Base-by-base conservation (phyloP, 2,329 filamentous ascomycete genomes). In the Alternaria ethzedia region DNA sequence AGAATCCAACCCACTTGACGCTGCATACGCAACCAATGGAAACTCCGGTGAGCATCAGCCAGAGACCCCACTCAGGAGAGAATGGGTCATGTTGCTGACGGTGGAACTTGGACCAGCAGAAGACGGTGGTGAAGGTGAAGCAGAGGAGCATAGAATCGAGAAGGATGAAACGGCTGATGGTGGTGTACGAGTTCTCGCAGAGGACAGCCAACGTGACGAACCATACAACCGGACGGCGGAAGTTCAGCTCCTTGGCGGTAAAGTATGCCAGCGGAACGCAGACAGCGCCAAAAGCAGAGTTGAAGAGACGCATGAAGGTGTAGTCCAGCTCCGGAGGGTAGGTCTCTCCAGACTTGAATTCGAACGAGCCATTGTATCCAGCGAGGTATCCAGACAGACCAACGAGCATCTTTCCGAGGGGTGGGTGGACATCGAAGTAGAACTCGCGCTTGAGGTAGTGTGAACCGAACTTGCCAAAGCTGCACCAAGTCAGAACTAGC, bases 361-460 rank as follows among this genome's bases (percentile, higher is more conserved):
- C 96, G 82, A 99, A 99, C 5, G 95, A 96, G 62, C 96, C 96
- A 84, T 99, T 99, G 86, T 99, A 99, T 70, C 95, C 95, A 70
- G 95, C 96, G 65, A 99, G 87, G 78, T 96, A 97, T 78, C 96
- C 96, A 7, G 96, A 98, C 55, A 99, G 87, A 67, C 96, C 96
- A 73, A 99, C 95, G 60, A 99, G 89, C 89, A 99, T 98, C 86
- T 99, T 99, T 79, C 96, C 96, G 65, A 99, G 89, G 58, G 96
- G 96, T 69, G 96, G 96, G 82, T 97, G 93, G 62, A 96, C 91
- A 86, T 97, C 93, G 84, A 99, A 99, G 87, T 99, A 99, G 86
- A 98, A 97, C 82, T 99, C 96, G 81, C 95, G 93, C 82, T 99
- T 97, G 79, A 99, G 90, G 82, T 99, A 99, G 83, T 99, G 95